Conservation (phyloP, 2,329 filamentous ascomycete species). For the Hypoxylon sp. region DNA sequence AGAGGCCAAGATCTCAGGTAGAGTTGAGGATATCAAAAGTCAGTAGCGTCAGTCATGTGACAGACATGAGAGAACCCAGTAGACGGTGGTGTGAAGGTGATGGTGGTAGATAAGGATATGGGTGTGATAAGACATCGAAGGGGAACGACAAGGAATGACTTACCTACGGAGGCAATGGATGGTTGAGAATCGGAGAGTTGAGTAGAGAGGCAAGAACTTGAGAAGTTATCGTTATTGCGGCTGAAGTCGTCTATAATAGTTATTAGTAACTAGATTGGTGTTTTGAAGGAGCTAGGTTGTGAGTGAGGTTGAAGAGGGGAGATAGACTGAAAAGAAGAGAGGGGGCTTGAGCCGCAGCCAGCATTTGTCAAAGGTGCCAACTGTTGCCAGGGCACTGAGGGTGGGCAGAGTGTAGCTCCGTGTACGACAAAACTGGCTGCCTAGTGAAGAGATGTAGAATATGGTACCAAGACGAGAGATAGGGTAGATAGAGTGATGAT, state of each 20-base stretch:
- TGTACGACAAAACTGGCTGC: background rate
- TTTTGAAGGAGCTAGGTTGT: background rate
- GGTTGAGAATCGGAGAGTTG: background rate
- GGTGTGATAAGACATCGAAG: background rate
- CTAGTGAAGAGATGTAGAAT: background rate
- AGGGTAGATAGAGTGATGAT: too few species aligned
- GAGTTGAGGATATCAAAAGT: background rate
- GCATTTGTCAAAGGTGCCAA: too few species aligned
- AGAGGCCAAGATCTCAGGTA: background rate
- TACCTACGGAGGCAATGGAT: background rate
- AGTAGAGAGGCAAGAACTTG: background rate
- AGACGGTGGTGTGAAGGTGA: too few species aligned
- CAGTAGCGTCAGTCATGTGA: too few species aligned
- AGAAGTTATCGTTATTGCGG: background rate
- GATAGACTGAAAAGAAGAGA: background rate
- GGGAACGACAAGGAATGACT: background rate
- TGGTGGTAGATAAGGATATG: too few species aligned
- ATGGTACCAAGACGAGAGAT: too few species aligned
- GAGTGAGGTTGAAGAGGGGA: too few species aligned
- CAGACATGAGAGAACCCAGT: too few species aligned
- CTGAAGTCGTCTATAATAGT: background rate
- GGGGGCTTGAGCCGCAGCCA: background rate
- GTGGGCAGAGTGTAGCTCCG: too few species aligned
- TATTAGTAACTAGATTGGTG: background rate
- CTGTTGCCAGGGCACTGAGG: too few species aligned